Evolutionary conservation across 2,329 filamentous ascomycete genomes (phyloP), one percentile per base, ranked within the genome.

Genomic region (Phaeosphaeria sp.): DNA sequence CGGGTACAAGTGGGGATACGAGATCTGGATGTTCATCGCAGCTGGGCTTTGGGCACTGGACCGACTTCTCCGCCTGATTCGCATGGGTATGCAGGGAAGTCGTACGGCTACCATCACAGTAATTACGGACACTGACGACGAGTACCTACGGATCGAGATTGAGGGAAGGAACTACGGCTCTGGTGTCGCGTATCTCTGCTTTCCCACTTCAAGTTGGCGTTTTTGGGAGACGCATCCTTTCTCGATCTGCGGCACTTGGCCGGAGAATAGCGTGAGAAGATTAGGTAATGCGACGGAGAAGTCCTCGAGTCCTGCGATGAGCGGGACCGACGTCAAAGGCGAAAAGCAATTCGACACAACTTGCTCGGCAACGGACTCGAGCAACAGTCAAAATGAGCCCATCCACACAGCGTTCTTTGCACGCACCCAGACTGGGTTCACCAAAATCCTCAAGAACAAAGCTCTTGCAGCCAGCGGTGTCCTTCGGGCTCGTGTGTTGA

Each of bases 171-270:
- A 57, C 0, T 55, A 59, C 7, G 30, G 3, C 3, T 73, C 74
- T 0, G 77, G 76, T 1, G 65, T 76, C 50, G 79, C 72, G 30
- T 85, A 83, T 55, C 69, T 79, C 0, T 84, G 83, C 65, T 84
- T 86, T 62, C 83, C 84, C 0, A 80, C 78, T 0, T 63, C 84
- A 1, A 77, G 53, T 1, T 56, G 63, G 25, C 54, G 61, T 3
- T 55, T 65, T 1, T 86, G 83, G 83, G 83, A 86, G 65, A 86
- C 83, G 46, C 84, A 86, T 63, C 84, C 84, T 0, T 86, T 86
- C 63, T 57, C 50, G 4, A 47, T 53, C 22, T 33, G 30, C 13
- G 30, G 30, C 3, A 36, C 11, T 15, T 36, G 30, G 30, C 30
- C 30, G 30, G 13, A 3, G 8, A 15, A 6, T 9, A 36, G 11